These are phyloP conservation scores for Penicillium sp. DNA, from an alignment of 2,329 filamentous ascomycete species.

Conservation along the genomic window DNA sequence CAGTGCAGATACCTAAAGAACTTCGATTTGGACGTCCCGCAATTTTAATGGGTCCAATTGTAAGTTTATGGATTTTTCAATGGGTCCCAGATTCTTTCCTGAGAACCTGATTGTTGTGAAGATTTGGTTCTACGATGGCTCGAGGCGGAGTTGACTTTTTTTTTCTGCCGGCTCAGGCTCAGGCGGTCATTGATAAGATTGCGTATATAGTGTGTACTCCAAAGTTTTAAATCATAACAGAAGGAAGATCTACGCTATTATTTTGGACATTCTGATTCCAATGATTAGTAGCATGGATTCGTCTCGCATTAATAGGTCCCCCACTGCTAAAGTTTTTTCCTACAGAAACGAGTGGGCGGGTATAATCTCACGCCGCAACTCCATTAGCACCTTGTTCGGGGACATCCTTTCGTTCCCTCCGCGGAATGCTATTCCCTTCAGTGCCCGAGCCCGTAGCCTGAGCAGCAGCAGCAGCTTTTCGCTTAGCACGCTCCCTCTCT, in stretches of 20 bases:
- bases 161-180: slow-evolving; percentile 17
- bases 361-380: not conserved
- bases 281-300: slow-evolving; percentile 6
- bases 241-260: not conserved
- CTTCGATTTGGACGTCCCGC: not conserved
- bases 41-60: not conserved
- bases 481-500: slow-evolving; percentile 25
- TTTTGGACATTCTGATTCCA: not conserved
- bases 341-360: not conserved
- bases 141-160: slow-evolving; percentile 17
- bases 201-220: not conserved
- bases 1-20: not conserved
- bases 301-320: slow-evolving; percentile 14
- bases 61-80: not conserved
- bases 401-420: slow-evolving; percentile 27
- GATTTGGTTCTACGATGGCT: not conserved
- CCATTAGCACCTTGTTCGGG: slow-evolving; percentile 3
- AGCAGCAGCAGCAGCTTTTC: slow-evolving; percentile 25
- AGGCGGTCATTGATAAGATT: slow-evolving; percentile 11
- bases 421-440: slow-evolving; percentile 16
- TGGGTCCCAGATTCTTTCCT: not conserved
- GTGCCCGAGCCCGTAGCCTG: slow-evolving; percentile 17
- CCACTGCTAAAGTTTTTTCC: not conserved
- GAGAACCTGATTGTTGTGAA: not conserved
- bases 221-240: not conserved